Percentiles rank a stretch among this genome's conserved stretches.
Evolutionary conservation across 2,329 filamentous ascomycete genomes (phyloP).

Genomic region (Trichoderma lentiforme): DNA sequence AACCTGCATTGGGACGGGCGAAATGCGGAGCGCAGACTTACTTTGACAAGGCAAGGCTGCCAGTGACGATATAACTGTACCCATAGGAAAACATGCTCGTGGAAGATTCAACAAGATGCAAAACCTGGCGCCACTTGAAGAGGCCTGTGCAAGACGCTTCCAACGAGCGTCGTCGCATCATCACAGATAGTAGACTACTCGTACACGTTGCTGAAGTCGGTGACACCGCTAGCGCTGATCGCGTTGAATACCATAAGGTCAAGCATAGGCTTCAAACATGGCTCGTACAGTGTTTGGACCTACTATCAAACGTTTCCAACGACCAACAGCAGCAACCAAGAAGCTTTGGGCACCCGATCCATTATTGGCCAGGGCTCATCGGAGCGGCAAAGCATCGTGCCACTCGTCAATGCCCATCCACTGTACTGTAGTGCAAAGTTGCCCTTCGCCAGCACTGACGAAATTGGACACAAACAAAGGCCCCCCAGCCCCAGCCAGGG

Average conservation of each 20-base stretch:
- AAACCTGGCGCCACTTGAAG: neutral
- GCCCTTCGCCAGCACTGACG: neutral
- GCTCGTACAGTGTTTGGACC: neutral
- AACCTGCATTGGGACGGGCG: neutral
- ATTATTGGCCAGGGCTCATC: neutral
- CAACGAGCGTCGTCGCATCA: neutral
- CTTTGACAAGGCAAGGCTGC: neutral
- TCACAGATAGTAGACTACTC: no score
- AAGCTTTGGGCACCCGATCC: neutral
- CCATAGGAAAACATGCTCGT: no score
- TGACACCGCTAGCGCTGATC: neutral
- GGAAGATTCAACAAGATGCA: neutral
- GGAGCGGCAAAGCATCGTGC: neutral
- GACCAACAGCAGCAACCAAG: neutral
- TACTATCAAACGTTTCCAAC: neutral
- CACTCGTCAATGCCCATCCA: neutral
- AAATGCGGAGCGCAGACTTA: neutral
- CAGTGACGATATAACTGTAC: no score
- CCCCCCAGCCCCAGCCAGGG: no score
- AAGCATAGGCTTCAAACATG: neutral
- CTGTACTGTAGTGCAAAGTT: neutral
- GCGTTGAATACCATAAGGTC: neutral
- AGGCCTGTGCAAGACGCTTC: neutral
- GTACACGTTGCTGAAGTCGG: neutral
- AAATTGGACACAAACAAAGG: neutral